phyloP scores from a whole-genome alignment of 2,329 filamentous ascomycete genomes.

The Nannizzia gypsea region DNA sequence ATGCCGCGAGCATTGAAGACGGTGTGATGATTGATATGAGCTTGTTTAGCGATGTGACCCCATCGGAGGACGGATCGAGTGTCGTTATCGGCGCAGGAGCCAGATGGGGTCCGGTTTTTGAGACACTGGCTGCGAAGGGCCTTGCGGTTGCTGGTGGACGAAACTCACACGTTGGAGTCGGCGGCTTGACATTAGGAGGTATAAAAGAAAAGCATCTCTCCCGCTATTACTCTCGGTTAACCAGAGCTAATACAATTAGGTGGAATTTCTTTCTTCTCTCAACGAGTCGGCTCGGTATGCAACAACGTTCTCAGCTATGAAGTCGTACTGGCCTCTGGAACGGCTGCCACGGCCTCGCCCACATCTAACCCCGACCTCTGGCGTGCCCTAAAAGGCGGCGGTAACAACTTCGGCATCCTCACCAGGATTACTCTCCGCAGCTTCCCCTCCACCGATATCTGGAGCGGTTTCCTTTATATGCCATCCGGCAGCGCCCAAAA shows the following conservation, averaged over 20 bases:
- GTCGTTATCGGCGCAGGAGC: constrained; percentile 23
- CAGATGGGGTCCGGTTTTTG: constrained; percentile 24
- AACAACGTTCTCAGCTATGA: constrained; percentile 37
- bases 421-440: constrained; percentile 29
- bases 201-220: background rate
- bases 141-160: constrained; percentile 23
- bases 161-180: constrained; percentile 22
- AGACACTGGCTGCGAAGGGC: constrained; percentile 16
- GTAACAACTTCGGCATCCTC: constrained; percentile 36
- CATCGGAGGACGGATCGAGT: constrained; percentile 19
- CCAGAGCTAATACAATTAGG: background rate
- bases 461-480: constrained; percentile 26
- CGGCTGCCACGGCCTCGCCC: constrained; percentile 30
- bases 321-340: constrained; percentile 37
- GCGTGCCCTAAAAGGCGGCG: constrained; percentile 33
- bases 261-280: constrained; percentile 26
- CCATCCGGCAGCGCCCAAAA: constrained; percentile 16
- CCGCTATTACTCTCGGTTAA: background rate
- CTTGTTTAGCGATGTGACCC: constrained; percentile 20
- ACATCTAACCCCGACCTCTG: constrained; percentile 14
- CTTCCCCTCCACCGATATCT: constrained; percentile 15
- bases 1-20: constrained; percentile 28
- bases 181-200: constrained; percentile 28
- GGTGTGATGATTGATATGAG: constrained; percentile 34
- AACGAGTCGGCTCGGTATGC: constrained; percentile 37